Conservation (phyloP, 371 early-diverging fungal genomes). For the Dichotomocladium elegans region DNA sequence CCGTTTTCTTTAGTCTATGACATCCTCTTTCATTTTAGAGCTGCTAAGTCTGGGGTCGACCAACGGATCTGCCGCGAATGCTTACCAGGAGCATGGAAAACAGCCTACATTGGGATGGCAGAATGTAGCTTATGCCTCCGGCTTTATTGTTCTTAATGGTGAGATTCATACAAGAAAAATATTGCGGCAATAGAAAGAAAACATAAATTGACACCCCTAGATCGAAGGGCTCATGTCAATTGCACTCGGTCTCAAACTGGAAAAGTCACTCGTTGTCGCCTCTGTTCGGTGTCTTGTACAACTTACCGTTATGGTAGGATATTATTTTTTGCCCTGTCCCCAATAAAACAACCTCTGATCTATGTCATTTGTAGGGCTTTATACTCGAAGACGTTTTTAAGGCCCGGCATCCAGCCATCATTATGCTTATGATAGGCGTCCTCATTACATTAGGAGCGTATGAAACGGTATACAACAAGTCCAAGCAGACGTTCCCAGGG, state of each 20-base stretch:
- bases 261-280: slow-evolving; percentile 54
- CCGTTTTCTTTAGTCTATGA: too few relatives aligned
- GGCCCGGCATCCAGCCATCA: slow-evolving; percentile 48
- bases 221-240: slow-evolving; percentile 41
- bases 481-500: slow-evolving; percentile 43
- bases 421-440: slow-evolving; percentile 55
- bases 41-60: not conserved
- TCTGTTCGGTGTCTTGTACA: slow-evolving; percentile 58
- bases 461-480: slow-evolving; percentile 62
- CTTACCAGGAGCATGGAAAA: not conserved
- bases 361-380: too few relatives aligned
- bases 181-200: too few relatives aligned
- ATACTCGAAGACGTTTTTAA: slow-evolving; percentile 63
- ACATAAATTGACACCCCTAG: too few relatives aligned
- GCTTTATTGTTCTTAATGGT: slow-evolving; percentile 47
- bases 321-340: too few relatives aligned
- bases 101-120: slow-evolving; percentile 22
- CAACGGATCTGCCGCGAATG: not conserved
- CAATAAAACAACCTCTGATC: too few relatives aligned
- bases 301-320: slow-evolving; percentile 61
- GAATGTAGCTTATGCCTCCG: slow-evolving; percentile 46
- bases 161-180: not conserved
- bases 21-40: too few relatives aligned
- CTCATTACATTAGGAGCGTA: slow-evolving; percentile 48
- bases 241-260: slow-evolving; percentile 44